phyloP scores from a whole-genome alignment of 352 stramenopile genomes.

The Pythium brassicae region DNA sequence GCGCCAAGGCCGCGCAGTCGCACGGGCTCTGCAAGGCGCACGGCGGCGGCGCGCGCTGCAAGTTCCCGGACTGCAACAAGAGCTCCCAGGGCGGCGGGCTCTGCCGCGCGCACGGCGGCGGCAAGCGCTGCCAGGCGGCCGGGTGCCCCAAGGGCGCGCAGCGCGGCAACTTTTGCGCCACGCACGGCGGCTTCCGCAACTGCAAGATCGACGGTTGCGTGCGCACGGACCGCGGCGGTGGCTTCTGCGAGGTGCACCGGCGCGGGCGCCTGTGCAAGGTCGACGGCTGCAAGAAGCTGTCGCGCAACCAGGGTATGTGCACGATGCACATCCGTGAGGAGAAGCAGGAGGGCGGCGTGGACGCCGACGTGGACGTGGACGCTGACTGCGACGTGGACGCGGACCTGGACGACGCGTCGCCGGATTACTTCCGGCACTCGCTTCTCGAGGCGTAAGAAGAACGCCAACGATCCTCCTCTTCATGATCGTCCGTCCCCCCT shows the following conservation, averaged over 20 bases:
- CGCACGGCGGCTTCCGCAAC: constrained; percentile 82
- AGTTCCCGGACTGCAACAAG: constrained; percentile 82
- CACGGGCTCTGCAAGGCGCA: constrained; percentile 84
- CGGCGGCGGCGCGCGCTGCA: constrained; percentile 78
- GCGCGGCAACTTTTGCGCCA: constrained; percentile 82
- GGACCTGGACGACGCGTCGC: background rate
- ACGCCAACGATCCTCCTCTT: background rate
- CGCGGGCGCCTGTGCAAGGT: constrained; percentile 77
- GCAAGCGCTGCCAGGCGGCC: constrained; percentile 69
- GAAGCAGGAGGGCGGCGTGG: constrained; percentile 42
- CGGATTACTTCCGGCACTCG: background rate
- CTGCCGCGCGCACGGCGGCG: constrained; percentile 72
- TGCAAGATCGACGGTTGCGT: constrained; percentile 84
- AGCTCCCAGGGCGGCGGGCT: constrained; percentile 72
- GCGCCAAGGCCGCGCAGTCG: constrained; percentile 81
- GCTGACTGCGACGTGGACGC: constrained; percentile 11
- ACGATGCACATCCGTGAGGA: constrained; percentile 88
- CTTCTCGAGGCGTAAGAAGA: constrained; percentile 3
- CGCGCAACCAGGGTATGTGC: constrained; percentile 84
- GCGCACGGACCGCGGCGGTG: constrained; percentile 74
- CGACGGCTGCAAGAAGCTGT: constrained; percentile 85
- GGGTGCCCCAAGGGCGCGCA: constrained; percentile 79
- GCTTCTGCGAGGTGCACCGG: constrained; percentile 84
- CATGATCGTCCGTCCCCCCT: background rate
- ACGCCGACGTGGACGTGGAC: constrained; percentile 7